A percentile compares a stretch with the other conserved stretches of the same genome.
Evolutionary conservation across 345 rosid genomes (phyloP).

Genomic region (Lepidium sativum): DNA sequence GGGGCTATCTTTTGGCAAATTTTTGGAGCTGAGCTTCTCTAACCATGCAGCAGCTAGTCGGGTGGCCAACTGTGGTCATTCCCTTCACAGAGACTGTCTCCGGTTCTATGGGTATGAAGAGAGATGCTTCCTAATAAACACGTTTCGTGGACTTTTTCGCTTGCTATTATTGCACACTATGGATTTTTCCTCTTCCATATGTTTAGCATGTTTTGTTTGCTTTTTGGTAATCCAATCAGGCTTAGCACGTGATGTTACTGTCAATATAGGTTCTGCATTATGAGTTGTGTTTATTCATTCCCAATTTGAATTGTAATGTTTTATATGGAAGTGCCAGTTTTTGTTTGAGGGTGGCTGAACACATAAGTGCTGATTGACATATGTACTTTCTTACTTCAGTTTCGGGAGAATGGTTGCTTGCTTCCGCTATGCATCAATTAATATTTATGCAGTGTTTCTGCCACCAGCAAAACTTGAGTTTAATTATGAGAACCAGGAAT

Average conservation of each 20-base stretch:
- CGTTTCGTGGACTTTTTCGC: background rate
- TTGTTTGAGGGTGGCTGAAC: conserved; percentile 11
- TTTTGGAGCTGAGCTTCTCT: conserved; percentile 96
- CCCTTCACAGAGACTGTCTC: conserved; percentile 97
- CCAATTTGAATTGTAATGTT: background rate
- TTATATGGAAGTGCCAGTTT: background rate
- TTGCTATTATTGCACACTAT: background rate
- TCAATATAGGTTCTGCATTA: background rate
- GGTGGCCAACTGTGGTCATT: conserved; percentile 97
- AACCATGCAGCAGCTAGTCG: conserved; percentile 99
- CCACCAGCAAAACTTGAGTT: conserved; percentile 82
- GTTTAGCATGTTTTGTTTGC: conserved; percentile 1
- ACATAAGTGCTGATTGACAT: conserved; percentile 17
- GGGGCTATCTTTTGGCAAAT: conserved; percentile 95
- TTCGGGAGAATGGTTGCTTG: conserved; percentile 96
- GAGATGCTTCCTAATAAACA: conserved; percentile 2
- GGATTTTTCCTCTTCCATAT: background rate
- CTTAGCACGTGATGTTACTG: background rate
- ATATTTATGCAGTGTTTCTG: conserved; percentile 71
- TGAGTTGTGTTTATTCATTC: background rate
- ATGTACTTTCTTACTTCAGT: conserved; percentile 39
- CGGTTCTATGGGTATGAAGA: conserved; percentile 87
- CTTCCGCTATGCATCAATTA: conserved; percentile 89
- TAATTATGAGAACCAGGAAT: conserved; percentile 63
- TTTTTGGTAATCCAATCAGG: background rate